Percentiles rank a stretch among this genome's conserved stretches.
These are phyloP conservation scores for Sphaerulina vaccinii DNA, from an alignment of 2,329 filamentous ascomycete genomes.

Conservation along the genomic window DNA sequence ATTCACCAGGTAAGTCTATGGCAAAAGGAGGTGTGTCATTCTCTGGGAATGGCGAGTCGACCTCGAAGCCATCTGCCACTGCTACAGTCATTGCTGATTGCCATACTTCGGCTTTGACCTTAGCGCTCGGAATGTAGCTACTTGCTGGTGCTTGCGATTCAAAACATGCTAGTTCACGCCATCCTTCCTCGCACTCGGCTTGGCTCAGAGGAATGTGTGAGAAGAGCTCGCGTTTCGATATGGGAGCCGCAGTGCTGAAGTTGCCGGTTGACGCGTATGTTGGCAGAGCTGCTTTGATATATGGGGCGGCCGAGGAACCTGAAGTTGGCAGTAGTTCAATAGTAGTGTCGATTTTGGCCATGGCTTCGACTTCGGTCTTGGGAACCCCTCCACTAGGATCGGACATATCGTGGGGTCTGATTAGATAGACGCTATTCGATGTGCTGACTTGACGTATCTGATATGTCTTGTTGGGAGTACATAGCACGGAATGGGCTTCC, in stretches of 20 bases:
- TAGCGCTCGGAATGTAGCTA: conserved; percentile 51
- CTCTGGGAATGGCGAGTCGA: conserved; percentile 41
- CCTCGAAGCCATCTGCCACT: conserved; percentile 42
- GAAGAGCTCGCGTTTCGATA: conserved; percentile 45
- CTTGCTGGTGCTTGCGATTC: conserved; percentile 37
- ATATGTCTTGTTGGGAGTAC: conserved; percentile 58
- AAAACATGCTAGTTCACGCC: conserved; percentile 55
- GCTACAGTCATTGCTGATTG: conserved; percentile 43
- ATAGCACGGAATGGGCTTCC: conserved; percentile 55
- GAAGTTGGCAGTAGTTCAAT: conserved; percentile 42
- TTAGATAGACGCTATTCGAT: conserved; percentile 61
- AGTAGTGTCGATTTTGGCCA: conserved; percentile 46
- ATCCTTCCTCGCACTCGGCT: conserved; percentile 51
- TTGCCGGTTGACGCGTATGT: conserved; percentile 39
- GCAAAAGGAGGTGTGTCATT: conserved; percentile 20
- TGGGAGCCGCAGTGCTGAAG: conserved; percentile 18
- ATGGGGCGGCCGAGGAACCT: conserved; percentile 37
- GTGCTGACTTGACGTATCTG: conserved; percentile 64
- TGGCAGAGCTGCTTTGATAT: conserved; percentile 42
- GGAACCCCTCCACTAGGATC: conserved; percentile 23
- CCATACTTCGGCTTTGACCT: conserved; percentile 52
- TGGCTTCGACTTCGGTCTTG: conserved; percentile 40
- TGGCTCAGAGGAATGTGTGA: conserved; percentile 53
- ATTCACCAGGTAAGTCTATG: conserved; percentile 36
- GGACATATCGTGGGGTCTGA: conserved; percentile 40